Conservation (phyloP, 1,284 basidiomycete genomes). For the Cerrena zonata region DNA sequence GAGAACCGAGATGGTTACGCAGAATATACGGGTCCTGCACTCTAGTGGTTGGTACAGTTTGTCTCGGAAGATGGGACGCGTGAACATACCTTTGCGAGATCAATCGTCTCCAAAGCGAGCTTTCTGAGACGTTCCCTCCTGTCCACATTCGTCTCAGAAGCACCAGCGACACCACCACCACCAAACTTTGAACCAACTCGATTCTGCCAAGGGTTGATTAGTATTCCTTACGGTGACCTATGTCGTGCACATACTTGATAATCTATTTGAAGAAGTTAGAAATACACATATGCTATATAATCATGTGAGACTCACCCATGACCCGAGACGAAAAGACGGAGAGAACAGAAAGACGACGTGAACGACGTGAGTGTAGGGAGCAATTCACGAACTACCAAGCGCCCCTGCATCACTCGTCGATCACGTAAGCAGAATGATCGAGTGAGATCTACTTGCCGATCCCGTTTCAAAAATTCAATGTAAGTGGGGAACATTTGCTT, state of each 20-base stretch:
- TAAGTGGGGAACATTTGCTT: no score
- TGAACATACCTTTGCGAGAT: conserved; percentile 76
- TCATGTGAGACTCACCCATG: conserved; percentile 23
- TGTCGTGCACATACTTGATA: conserved; percentile 34
- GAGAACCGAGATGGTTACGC: conserved; percentile 92
- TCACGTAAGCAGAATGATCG: conserved; percentile 4
- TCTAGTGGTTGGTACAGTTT: background rate
- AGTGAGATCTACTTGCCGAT: conserved; percentile 8
- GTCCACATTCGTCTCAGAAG: conserved; percentile 92
- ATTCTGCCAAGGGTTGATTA: conserved; percentile 50
- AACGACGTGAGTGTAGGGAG: background rate
- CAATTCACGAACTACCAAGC: background rate
- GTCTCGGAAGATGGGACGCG: background rate
- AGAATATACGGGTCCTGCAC: conserved; percentile 94
- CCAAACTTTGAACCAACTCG: conserved; percentile 94
- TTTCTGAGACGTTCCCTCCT: conserved; percentile 90
- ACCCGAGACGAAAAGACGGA: background rate
- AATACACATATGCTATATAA: no score
- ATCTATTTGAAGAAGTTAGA: conserved; percentile 26
- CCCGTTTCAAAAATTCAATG: conserved; percentile 4
- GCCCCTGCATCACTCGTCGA: background rate
- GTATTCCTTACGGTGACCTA: background rate
- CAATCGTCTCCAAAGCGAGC: conserved; percentile 92
- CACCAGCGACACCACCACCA: conserved; percentile 88
- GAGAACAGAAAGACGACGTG: background rate